phyloP scores from a whole-genome alignment of 805 yeast genomes.

The Yarrowia hollandica region DNA sequence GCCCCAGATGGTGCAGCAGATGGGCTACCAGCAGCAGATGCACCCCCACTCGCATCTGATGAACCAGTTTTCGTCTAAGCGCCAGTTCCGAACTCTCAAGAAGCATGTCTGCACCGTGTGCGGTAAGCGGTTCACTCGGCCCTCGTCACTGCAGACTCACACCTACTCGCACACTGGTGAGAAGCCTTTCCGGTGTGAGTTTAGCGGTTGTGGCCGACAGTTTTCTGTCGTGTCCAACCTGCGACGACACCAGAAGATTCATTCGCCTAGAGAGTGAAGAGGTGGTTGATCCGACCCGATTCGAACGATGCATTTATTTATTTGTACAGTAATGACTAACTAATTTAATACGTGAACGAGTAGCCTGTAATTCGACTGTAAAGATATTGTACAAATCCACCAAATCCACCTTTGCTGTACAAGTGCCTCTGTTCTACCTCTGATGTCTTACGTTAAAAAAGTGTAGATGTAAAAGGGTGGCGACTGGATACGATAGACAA shows the following conservation, averaged over 20 bases:
- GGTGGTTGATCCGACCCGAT: no score
- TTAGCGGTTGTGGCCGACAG: conserved; percentile 65
- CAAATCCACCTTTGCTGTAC: no score
- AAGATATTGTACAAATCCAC: not conserved
- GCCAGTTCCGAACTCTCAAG: conserved; percentile 28
- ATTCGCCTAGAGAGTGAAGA: conserved; percentile 38
- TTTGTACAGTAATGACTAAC: conserved; percentile 27
- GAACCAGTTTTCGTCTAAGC: conserved; percentile 21
- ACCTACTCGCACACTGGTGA: conserved; percentile 80
- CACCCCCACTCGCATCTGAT: conserved; percentile 27
- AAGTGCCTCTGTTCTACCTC: no score
- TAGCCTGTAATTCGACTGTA: no score
- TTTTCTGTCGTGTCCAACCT: conserved; percentile 81
- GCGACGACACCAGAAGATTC: conserved; percentile 78
- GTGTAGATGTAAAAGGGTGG: no score
- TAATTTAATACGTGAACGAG: not conserved
- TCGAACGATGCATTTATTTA: conserved; percentile 4
- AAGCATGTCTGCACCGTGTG: conserved; percentile 52
- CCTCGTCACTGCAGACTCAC: conserved; percentile 80
- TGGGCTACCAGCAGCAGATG: conserved; percentile 23
- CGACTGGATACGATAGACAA: no score
- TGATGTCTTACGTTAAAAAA: no score
- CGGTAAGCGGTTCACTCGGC: conserved; percentile 77
- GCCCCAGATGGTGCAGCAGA: conserved; percentile 27
- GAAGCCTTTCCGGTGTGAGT: conserved; percentile 67